Evolutionary conservation across 2,329 filamentous ascomycete genomes (phyloP), one percentile per base, ranked within the genome.

Genomic region (Thelonectria discophora): DNA sequence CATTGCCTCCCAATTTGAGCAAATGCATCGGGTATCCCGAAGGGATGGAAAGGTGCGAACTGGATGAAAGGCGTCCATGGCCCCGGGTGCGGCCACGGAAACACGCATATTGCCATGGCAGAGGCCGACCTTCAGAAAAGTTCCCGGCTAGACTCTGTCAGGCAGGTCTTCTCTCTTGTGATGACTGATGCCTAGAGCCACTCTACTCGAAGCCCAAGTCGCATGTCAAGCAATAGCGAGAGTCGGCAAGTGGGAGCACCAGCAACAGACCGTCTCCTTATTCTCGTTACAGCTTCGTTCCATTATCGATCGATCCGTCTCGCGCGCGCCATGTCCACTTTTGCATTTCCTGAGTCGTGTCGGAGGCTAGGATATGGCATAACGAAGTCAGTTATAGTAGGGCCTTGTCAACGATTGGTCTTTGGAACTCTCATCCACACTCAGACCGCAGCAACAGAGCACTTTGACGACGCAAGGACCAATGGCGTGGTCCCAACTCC

Each of bases 21-120:
- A 53, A 42, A 17, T 49, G 30, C 34, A 53, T 59, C 56, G 56
- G 56, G 50, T 55, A 52, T 55, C 42, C 60, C 60, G 56, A 49
- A 60, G 46, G 40, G 18, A 34, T 40, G 49, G 43, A 21, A 45
- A 43, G 37, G 11, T 20, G 21, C 42, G 32, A 52, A 46, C 20
- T 20, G 37, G 18, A 18, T 47, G 37, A 15, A 18, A 42, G 10
- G 24, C 32, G 6, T n/a, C 18, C 18, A 34, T 8, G 34, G 18
- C 30, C 58, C 32, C 17, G n/a, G 15, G 27, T 42, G 30, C 13
- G 17, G 27, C n/a, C 17, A 37, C 48, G 17, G 37, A 18, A 55
- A 15, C 43, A 40, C 24, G 34, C 37, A 27, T 47, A 21, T 21
- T 39, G 34, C 39, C 43, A 32, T 27, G 15, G 24, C 45, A n/a